Percentiles rank a stretch among this genome's conserved stretches.
These are phyloP conservation scores for Xylaria sp. DNA, from an alignment of 2,329 filamentous ascomycete species.

Conservation along the genomic window DNA sequence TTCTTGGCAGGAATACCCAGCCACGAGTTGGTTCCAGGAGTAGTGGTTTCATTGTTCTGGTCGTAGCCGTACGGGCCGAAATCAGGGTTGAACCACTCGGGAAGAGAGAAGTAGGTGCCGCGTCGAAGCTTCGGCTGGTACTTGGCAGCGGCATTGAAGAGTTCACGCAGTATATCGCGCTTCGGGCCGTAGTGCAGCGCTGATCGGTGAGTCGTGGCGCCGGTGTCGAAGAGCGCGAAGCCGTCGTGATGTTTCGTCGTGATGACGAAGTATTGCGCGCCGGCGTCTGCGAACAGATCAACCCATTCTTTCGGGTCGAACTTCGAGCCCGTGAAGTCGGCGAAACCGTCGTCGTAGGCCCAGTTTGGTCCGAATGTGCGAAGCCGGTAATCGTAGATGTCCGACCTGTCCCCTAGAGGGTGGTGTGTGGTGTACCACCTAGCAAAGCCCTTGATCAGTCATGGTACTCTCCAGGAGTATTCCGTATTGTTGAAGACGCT, in stretches of 20 bases:
- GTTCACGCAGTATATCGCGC: constrained; percentile 38
- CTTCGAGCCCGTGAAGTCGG: constrained; percentile 45
- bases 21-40: constrained; percentile 32
- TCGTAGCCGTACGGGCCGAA: constrained; percentile 41
- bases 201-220: constrained; percentile 36
- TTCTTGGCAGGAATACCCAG: constrained; percentile 37
- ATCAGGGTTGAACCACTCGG: constrained; percentile 46
- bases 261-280: constrained; percentile 42
- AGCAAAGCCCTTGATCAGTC: background rate
- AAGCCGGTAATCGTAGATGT: constrained; percentile 45
- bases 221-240: constrained; percentile 41
- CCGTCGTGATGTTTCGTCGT: constrained; percentile 46
- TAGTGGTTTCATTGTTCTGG: constrained; percentile 25
- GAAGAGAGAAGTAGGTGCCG: constrained; percentile 46
- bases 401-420: constrained; percentile 38
- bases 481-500: no score
- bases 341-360: constrained; percentile 52
- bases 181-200: constrained; percentile 38
- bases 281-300: constrained; percentile 35
- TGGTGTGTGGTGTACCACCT: constrained; percentile 36
- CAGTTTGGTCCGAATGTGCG: constrained; percentile 46
- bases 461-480: no score
- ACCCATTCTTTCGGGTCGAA: constrained; percentile 46
- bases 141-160: constrained; percentile 38
- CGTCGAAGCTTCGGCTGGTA: constrained; percentile 39